Evolutionary conservation across 306 rosid genomes (phyloP).

Genomic region (Oemleria cerasiformis): DNA sequence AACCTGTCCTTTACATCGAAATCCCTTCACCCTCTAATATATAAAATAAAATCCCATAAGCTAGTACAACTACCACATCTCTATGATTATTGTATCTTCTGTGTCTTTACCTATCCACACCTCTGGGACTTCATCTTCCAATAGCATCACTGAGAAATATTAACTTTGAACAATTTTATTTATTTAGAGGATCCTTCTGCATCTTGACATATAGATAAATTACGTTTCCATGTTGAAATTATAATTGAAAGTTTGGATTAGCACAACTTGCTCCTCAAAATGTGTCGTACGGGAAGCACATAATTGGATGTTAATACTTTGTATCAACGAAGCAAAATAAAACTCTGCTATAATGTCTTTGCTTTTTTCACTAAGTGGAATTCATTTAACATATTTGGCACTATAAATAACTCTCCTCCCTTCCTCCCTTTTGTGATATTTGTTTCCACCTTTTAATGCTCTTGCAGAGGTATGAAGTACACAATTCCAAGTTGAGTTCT

Average conservation of each 20-base stretch:
- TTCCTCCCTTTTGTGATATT: not conserved
- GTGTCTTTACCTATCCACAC: no score
- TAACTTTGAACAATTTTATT: not conserved
- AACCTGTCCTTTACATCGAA: not conserved
- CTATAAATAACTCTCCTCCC: not conserved
- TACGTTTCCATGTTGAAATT: not conserved
- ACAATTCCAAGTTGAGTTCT: constrained; percentile 55
- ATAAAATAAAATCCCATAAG: not conserved
- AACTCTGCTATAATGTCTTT: not conserved
- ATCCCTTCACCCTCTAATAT: not conserved
- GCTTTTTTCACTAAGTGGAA: not conserved
- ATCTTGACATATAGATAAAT: not conserved
- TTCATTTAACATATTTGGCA: not conserved
- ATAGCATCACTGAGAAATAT: no score
- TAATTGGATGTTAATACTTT: not conserved
- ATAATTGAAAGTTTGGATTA: not conserved
- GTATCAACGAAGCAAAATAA: not conserved
- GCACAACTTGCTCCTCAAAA: not conserved
- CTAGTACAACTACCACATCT: not conserved
- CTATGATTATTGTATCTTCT: not conserved
- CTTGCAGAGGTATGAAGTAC: constrained; percentile 59
- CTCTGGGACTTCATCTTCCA: no score
- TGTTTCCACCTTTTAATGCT: constrained; percentile 17
- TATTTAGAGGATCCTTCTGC: no score
- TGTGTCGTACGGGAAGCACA: not conserved